Evolutionary conservation across 2,329 filamentous ascomycete genomes (phyloP), one percentile per base, ranked within the genome.

Genomic region (Ceratocystis cacaofunesta): DNA sequence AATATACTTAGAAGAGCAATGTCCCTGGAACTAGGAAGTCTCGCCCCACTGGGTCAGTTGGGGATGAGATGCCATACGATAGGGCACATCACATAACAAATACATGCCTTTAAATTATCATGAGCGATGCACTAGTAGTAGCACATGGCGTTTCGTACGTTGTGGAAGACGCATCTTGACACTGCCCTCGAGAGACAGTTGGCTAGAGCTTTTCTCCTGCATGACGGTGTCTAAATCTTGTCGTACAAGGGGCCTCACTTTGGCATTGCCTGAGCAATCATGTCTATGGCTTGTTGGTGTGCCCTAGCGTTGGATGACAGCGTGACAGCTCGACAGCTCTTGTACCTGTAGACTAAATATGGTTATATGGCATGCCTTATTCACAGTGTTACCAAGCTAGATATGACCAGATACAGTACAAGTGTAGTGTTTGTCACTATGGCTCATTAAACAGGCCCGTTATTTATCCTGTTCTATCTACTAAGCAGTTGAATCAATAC

Each of bases 11-110:
- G 66, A 67, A 67, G 66, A 67, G 60, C 48, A 67, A 67, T 65
- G 63, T 67, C 66, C 66, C 66, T 65, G 60, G 66, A 67, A 67
- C 66, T 67, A 67, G 66, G 66, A 67, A 67, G 66, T 67, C 66
- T 67, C 57, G 58, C 66, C 62, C 63, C 63, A 55, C 66, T 67
- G 63, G 66, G 12, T 67, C 61, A 61, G 60, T 65, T 50, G 66
- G 66, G 62, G 66, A 63, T 65, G 48, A 67, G 66, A 67, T 67
- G 66, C 66, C 66, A 67, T 62, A 64, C 41, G 63, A 67, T 67
- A 63, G 66, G 66, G 66, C 64, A 67, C 66, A 67, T 65, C 44
- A 50, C 50, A 62, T 66, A 30, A 46, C 48, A 19, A 61, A 19
- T 10, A 19, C 5, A 19, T 10, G 19, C 17, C 25, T 15, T 5